Evolutionary conservation across 1,284 basidiomycete genomes (phyloP), one percentile per base, ranked within the genome.

Genomic region (Cystobasidium pallidum): DNA sequence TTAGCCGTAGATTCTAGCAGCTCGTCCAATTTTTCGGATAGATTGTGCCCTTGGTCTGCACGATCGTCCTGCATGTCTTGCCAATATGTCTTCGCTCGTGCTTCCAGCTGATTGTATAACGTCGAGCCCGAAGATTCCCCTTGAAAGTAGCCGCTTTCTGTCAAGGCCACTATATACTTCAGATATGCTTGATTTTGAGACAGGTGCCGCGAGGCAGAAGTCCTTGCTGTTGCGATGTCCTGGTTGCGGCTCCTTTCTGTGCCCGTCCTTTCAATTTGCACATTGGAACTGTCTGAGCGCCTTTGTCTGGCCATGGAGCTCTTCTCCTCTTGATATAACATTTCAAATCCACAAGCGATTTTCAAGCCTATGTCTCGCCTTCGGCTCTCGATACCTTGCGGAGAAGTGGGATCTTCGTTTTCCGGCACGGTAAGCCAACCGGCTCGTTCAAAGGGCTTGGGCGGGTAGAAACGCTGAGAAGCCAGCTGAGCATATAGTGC

Each of bases 341-440:
- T 96, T 82, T 97, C 94, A 76, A 96, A 96, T 0, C 94, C 94
- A 75, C 91, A 92, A 3, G 92, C 91, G 66, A 95, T 87, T 83
- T 95, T 96, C 88, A 95, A 91, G 11, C 94, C 94, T 52, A 91
- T 80, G 80, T 92, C 91, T 75, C 86, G 85, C 88, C 90, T 88
- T 75, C 88, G 84, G 86, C 88, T 87, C 76, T 91, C 83, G 24
- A 73, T 76, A 77, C 55, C 61, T 65, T 30, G 59, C 39, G 28
- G 32, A n/a, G 34, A 76, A 49, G 26, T 73, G 36, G 28, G 85
- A 61, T 83, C 80, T 1, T 84, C 86, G 10, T 84, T 86, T 81
- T 51, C 41, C 36, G 21, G 10, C 57, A 65, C 28, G 24, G 39
- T 32, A 34, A 55, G 21, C 78, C 78, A 79, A 0, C 67, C 72